Base-by-base conservation (phyloP, 2,329 filamentous ascomycete genomes). In the Dactylellina parvicollis region DNA sequence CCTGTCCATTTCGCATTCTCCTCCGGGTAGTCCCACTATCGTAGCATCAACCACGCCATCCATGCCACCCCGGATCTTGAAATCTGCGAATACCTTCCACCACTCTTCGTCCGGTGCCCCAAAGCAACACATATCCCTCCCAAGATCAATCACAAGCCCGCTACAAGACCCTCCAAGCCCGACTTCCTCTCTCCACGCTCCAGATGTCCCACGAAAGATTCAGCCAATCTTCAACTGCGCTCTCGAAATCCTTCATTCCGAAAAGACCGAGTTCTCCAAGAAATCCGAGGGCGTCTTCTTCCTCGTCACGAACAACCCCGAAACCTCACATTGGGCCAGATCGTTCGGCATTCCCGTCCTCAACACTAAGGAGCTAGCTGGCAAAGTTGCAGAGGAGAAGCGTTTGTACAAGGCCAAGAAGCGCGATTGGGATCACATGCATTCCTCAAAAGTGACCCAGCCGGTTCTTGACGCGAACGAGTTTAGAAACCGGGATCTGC, bases 141-240 rank as follows among this genome's bases (percentile, higher is more conserved):
- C 67, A 8, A 40, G 66, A 24, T 72, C 66, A 2, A 34, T 49
- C 28, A 57, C 66, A 2, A 20, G 34, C 2, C 66, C 66, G 26
- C 52, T 65, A 3, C 67, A 65, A 32, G 62, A 42, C 12, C 62
- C 66, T 9, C 62, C 40, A 7, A 66, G 54, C 24, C 73, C 38
- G 18, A 66, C 40, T n/a, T 62, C 50, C n/a, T 46, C 66, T 5
- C 44, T 49, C 4, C 61, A 57, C 10, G 57, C 34, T 28, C 56
- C 56, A 2, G 73, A 75, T 4, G 38, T 76, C 18, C 76, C 77
- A 10, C 75, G 66, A 14, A 73, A 73, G 36, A 75, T 78, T 7
- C 77, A 78, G 30, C 73, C 76, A n/a, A 75, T 78, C 22, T 73
- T 78, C 42, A 78, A 77, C 59, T 78, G 76, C 24, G 67, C 65